A percentile compares a stretch with the other conserved stretches of the same genome.
phyloP scores from a whole-genome alignment of 257 asterid genomes.

The Capsicum pubescens region DNA sequence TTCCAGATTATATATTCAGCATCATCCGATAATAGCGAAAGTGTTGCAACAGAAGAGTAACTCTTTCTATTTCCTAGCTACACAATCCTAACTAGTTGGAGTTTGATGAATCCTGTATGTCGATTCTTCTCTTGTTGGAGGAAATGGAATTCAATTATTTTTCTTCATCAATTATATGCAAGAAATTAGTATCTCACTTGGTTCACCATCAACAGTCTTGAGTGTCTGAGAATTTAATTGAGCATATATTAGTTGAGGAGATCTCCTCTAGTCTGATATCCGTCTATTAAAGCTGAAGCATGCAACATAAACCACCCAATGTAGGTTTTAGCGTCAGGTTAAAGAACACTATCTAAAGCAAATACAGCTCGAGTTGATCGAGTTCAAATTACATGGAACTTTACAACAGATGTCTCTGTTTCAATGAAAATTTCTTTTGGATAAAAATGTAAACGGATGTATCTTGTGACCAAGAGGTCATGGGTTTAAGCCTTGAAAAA shows the following conservation, averaged over 20 bases:
- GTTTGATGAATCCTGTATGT: background rate
- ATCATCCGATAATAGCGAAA: no score
- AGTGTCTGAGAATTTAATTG: no score
- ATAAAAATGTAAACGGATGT: no score
- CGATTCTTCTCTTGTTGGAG: background rate
- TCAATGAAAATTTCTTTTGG: constrained; percentile 1
- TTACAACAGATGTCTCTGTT: background rate
- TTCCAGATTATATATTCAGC: no score
- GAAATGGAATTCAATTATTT: background rate
- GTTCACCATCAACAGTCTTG: no score
- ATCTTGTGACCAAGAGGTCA: no score
- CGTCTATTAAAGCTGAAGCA: background rate
- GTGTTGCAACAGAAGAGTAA: no score
- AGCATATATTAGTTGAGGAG: no score
- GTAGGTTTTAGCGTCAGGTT: background rate
- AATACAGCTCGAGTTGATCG: background rate
- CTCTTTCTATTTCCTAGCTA: no score
- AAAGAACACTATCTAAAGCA: background rate
- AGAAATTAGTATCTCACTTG: background rate
- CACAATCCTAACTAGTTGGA: no score
- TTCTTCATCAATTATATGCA: background rate
- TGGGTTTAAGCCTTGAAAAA: no score
- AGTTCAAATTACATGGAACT: background rate
- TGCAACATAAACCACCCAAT: background rate
- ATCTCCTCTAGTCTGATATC: background rate